phyloP scores from a whole-genome alignment of 108 stramenopile genomes.

The Schizochytrium sp. region DNA sequence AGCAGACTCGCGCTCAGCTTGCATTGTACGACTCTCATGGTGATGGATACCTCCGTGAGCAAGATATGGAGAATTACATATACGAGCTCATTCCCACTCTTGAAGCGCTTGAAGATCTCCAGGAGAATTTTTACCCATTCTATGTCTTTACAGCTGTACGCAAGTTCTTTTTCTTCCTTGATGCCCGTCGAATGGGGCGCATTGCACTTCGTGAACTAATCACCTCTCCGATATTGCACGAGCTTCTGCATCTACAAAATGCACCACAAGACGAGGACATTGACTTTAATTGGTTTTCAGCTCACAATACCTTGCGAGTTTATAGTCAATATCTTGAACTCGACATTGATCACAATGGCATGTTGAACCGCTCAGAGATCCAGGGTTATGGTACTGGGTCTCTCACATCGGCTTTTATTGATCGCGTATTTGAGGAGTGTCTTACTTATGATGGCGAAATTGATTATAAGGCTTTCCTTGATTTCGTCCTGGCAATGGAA shows the following conservation, averaged over 20 bases:
- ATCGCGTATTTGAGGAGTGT: constrained; percentile 72
- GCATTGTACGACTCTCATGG: constrained; percentile 64
- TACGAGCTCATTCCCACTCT: constrained; percentile 72
- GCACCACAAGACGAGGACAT: background rate
- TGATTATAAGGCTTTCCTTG: constrained; percentile 78
- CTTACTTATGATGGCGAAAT: constrained; percentile 69
- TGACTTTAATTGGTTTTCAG: constrained; percentile 70
- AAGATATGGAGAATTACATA: constrained; percentile 74
- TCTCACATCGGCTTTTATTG: constrained; percentile 70
- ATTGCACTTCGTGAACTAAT: constrained; percentile 66
- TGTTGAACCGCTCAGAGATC: constrained; percentile 73
- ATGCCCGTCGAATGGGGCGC: constrained; percentile 66
- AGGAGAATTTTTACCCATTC: constrained; percentile 73
- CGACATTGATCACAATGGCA: constrained; percentile 74
- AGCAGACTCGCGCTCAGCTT: constrained; percentile 58
- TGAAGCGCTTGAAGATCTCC: constrained; percentile 63
- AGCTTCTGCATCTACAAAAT: constrained; percentile 63
- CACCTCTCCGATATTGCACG: constrained; percentile 65
- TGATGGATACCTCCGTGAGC: constrained; percentile 65
- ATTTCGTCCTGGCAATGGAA: constrained; percentile 77
- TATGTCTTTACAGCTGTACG: constrained; percentile 78
- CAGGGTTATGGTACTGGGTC: constrained; percentile 39
- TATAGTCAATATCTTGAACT: constrained; percentile 75
- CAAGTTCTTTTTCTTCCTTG: constrained; percentile 77
- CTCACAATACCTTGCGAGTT: constrained; percentile 69